Conservation (phyloP, 495 filamentous ascomycete genomes). For the Talaromyces liani region DNA sequence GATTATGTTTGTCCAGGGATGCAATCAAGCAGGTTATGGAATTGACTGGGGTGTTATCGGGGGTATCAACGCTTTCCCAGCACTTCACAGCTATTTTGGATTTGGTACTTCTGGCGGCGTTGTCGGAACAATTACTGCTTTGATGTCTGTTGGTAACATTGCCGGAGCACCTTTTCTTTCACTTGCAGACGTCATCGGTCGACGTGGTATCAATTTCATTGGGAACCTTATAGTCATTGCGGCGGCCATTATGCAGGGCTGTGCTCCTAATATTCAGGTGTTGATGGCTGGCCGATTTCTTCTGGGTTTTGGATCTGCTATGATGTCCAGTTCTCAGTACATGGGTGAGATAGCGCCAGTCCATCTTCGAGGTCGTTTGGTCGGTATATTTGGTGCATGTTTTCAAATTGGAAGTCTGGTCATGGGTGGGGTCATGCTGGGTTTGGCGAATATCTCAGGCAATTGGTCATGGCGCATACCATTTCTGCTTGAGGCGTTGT, state of each 20-base stretch:
- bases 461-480: constrained; percentile 30
- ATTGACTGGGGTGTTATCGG: constrained; percentile 37
- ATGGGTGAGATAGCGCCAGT: constrained; percentile 37
- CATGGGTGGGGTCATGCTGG: constrained; percentile 32
- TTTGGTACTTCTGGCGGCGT: constrained; percentile 22
- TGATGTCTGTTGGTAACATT: constrained; percentile 33
- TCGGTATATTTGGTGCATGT: constrained; percentile 37
- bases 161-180: constrained; percentile 30
- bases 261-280: constrained; percentile 22
- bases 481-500: constrained; percentile 28
- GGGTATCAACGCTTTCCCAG: constrained; percentile 23
- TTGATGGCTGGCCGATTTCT: constrained; percentile 37
- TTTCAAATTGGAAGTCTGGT: constrained; percentile 32
- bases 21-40: constrained; percentile 34
- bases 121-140: constrained; percentile 27
- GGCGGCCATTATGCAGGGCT: constrained; percentile 31
- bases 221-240: constrained; percentile 32
- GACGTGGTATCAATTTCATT: constrained; percentile 31
- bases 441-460: constrained; percentile 18
- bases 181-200: constrained; percentile 31
- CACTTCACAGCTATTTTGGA: constrained; percentile 28
- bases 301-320: constrained; percentile 31
- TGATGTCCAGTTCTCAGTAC: constrained; percentile 35
- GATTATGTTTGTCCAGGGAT: constrained; percentile 34
- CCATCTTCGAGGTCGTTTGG: constrained; percentile 35